Conservation (phyloP, 176 grass and related monocot genomes). For the Eremochloa ophiuroides region DNA sequence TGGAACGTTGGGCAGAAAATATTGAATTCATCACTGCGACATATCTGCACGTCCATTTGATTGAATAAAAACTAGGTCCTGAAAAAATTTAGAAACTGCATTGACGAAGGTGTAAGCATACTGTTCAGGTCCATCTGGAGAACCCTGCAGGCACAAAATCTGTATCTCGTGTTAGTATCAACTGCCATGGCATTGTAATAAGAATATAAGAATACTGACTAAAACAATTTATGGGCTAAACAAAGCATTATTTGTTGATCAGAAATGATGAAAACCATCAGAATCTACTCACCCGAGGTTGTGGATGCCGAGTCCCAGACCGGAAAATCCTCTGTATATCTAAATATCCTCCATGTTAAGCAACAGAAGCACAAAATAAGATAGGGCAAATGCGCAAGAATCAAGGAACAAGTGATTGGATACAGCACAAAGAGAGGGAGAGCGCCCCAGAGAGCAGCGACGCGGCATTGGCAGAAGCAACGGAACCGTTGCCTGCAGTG, state of each 20-base stretch:
- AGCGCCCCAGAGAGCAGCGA: slow-evolving; percentile 86
- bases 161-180: slow-evolving; percentile 43
- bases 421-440: slow-evolving; percentile 95
- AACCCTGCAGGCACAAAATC: slow-evolving; percentile 95
- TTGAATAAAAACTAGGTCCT: slow-evolving; percentile 19
- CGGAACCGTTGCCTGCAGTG: slow-evolving; percentile 17
- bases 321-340: slow-evolving; percentile 96
- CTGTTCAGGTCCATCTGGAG: slow-evolving; percentile 98
- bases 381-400: neutral
- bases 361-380: neutral
- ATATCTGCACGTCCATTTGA: slow-evolving; percentile 58
- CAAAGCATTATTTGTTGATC: neutral
- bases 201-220: neutral
- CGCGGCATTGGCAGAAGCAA: slow-evolving; percentile 12
- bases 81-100: neutral
- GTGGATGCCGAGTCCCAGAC: slow-evolving; percentile 69
- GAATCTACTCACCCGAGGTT: slow-evolving; percentile 64
- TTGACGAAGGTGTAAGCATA: slow-evolving; percentile 30
- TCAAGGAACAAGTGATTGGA: slow-evolving; percentile 36
- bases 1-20: slow-evolving; percentile 90
- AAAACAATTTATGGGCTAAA: neutral
- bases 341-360: slow-evolving; percentile 34
- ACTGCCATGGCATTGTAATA: slow-evolving; percentile 23
- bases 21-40: slow-evolving; percentile 98
- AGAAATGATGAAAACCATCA: neutral